A percentile compares a stretch with the other conserved stretches of the same genome.
phyloP scores from a whole-genome alignment of 2,329 filamentous ascomycete genomes.

The Beauveria australis region DNA sequence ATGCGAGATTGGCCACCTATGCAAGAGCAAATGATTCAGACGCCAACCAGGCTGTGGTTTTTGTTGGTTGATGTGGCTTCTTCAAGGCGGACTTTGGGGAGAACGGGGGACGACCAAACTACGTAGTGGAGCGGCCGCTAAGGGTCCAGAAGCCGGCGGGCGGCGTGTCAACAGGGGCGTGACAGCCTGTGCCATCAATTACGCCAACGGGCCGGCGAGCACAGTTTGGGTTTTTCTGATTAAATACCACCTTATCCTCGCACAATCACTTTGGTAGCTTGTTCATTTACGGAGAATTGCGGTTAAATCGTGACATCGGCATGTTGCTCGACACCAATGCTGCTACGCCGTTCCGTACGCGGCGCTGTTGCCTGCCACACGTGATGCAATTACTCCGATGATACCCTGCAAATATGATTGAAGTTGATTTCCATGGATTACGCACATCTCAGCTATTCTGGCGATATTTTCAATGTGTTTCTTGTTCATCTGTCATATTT shows the following conservation, averaged over 20 bases:
- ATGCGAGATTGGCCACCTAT: slow-evolving; percentile 1
- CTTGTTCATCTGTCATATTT: no score
- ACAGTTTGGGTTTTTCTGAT: not conserved
- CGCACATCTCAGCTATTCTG: not conserved
- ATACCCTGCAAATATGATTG: not conserved
- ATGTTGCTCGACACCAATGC: not conserved
- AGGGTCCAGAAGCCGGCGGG: slow-evolving; percentile 7
- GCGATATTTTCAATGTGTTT: no score
- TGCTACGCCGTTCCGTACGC: not conserved
- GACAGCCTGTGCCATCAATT: not conserved
- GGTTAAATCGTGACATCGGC: no score
- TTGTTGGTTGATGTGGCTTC: slow-evolving; percentile 13
- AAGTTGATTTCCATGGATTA: not conserved
- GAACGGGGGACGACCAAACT: not conserved
- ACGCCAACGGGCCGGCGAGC: not conserved
- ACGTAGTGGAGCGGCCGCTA: slow-evolving; percentile 7
- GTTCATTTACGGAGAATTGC: not conserved
- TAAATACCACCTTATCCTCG: not conserved
- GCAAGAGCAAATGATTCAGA: slow-evolving; percentile 1
- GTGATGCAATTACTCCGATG: not conserved
- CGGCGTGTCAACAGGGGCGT: slow-evolving; percentile 7
- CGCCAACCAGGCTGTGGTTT: not conserved
- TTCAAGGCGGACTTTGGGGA: slow-evolving; percentile 9
- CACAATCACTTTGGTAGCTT: not conserved
- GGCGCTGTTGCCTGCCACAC: not conserved